Evolutionary conservation across 2,329 filamentous ascomycete species (phyloP), one percentile per base, ranked within the genome.

Genomic region (Ophiostoma tasmaniense): DNA sequence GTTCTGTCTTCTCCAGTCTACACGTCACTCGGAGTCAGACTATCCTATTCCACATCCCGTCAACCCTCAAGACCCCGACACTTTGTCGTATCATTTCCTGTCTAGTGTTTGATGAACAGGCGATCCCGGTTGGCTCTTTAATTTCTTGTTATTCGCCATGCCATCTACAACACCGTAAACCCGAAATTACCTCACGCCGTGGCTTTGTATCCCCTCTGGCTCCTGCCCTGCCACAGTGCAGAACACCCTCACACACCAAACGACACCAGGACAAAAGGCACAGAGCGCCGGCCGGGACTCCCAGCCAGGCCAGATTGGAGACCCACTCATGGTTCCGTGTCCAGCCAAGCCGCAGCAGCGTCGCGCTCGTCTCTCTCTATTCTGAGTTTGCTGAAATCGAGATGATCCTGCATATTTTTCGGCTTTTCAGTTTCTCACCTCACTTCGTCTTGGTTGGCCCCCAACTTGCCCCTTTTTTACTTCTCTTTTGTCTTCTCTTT

Each of bases 271-370:
- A 33, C 33, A 39, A 39, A 39, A 39, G 37, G 37, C 37, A 39
- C n/a, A 11, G 37, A 39, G 45, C 55, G 62, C n/a, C 67, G 69
- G 64, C 69, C 69, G 69, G 64, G 52, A 67, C 66, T 35, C 30
- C 37, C 67, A 61, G 64, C 67, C 33, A 59, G 67, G 42, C 42
- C 42, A 45, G 3, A 45, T 45, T 50, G 33, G 55, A n/a, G 69
- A 25, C 69, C 67, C 69, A 67, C 69, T 69, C 45, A 25, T 69
- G 25, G 55, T 69, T 70, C 65, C 69, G 67, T 69, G 67, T 50
- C 67, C 69, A 67, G 52, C 28, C 67, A 68, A 70, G 55, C 67
- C 20, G 39, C 64, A 64, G 28, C 28, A 65, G 50, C 50, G 50
- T 39, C 13, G 55, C 64, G 67, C 64, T 30, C 25, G 25, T 61